phyloP scores from a whole-genome alignment of 352 stramenopile species.

The Pythium coloratum region DNA sequence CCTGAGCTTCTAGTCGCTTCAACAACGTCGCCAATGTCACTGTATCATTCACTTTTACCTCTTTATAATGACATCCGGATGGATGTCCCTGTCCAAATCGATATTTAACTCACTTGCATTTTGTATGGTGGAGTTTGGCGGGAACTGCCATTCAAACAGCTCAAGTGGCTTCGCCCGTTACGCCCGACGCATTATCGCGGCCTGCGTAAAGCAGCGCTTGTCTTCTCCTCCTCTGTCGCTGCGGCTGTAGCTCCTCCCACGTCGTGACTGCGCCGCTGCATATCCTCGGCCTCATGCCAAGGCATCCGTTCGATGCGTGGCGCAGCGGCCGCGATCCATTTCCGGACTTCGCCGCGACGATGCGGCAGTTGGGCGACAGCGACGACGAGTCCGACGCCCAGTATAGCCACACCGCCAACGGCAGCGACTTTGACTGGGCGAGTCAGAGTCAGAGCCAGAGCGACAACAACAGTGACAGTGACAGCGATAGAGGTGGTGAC shows the following conservation, averaged over 20 bases:
- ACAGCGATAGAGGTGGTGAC: not conserved
- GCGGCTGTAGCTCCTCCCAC: not conserved
- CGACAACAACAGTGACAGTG: not conserved
- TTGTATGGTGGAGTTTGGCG: conserved; percentile 11
- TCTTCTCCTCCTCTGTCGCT: not conserved
- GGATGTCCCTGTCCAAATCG: not conserved
- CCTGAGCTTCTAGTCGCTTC: conserved; percentile 64
- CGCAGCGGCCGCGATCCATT: conserved; percentile 47
- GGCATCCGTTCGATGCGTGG: conserved; percentile 49
- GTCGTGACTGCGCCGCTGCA: not conserved
- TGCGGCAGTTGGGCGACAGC: conserved; percentile 25
- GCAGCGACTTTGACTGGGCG: not conserved
- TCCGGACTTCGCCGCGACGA: conserved; percentile 43
- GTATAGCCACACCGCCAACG: not conserved
- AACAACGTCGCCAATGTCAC: not conserved
- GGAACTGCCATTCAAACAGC: not conserved
- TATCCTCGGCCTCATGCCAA: conserved; percentile 6
- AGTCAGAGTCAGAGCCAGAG: conserved; percentile 8
- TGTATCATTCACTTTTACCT: not conserved
- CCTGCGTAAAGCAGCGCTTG: too few species aligned
- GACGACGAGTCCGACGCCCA: not conserved
- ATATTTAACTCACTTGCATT: conserved; percentile 6
- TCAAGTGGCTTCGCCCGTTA: conserved; percentile 1
- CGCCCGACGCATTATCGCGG: not conserved
- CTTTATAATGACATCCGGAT: not conserved